Conservation (phyloP, 495 filamentous ascomycete species). For the Lophium mytilinum region DNA sequence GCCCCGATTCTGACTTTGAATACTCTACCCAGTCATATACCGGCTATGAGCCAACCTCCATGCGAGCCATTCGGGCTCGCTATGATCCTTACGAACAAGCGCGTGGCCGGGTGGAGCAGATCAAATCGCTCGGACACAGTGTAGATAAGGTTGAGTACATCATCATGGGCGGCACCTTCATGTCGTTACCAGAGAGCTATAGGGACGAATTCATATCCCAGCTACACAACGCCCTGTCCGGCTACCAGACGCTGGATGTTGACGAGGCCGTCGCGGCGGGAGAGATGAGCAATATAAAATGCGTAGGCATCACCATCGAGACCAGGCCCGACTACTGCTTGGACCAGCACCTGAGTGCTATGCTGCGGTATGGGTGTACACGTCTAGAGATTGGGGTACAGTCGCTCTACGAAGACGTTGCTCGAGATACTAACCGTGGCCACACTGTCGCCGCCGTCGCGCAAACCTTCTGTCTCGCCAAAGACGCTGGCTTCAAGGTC, state of each 20-base stretch:
- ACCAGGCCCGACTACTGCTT: slow-evolving; percentile 95
- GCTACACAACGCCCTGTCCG: slow-evolving; percentile 90
- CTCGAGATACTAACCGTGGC: slow-evolving; percentile 90
- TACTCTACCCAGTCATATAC: slow-evolving; percentile 98
- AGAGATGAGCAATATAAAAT: slow-evolving; percentile 92
- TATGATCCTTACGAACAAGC: slow-evolving; percentile 99
- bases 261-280: slow-evolving; percentile 90
- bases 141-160: slow-evolving; percentile 99
- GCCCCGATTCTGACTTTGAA: slow-evolving; percentile 95
- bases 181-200: slow-evolving; percentile 86
- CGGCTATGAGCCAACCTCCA: slow-evolving; percentile 94
- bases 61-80: slow-evolving; percentile 93
- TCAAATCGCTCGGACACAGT: slow-evolving; percentile 87
- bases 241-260: slow-evolving; percentile 82
- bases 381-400: slow-evolving; percentile 92
- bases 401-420: slow-evolving; percentile 96
- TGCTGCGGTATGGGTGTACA: slow-evolving; percentile 96
- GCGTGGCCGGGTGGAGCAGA: slow-evolving; percentile 88
- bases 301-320: slow-evolving; percentile 97
- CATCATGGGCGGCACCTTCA: slow-evolving; percentile 99
- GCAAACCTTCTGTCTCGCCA: slow-evolving; percentile 88
- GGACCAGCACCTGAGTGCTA: slow-evolving; percentile 80
- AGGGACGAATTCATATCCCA: slow-evolving; percentile 89
- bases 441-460: slow-evolving; percentile 92
- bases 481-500: slow-evolving; percentile 97